Evolutionary conservation across 495 filamentous ascomycete species (phyloP).

Genomic region (Bathelium albidoporum): DNA sequence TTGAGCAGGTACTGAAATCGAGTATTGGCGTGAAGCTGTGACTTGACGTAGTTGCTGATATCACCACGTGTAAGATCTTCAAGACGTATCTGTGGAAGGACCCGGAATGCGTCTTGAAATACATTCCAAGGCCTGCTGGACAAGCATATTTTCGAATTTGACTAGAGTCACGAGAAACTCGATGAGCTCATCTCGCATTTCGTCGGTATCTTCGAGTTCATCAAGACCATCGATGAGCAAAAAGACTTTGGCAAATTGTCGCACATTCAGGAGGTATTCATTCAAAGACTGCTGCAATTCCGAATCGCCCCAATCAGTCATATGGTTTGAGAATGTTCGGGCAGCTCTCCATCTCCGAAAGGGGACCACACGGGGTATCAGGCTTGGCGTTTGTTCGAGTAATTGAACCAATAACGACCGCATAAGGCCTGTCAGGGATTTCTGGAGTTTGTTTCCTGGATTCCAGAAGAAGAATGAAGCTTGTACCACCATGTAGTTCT

Average conservation of each 20-base stretch:
- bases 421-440: not conserved
- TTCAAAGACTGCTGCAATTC: not conserved
- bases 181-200: not conserved
- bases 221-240: not conserved
- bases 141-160: not conserved
- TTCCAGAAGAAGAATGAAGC: slow-evolving; percentile 1
- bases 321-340: not conserved
- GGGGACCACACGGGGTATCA: not conserved
- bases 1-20: not conserved
- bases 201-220: not conserved
- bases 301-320: not conserved
- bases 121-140: not conserved
- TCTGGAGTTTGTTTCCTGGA: not conserved
- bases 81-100: not conserved
- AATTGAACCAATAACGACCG: slow-evolving; percentile 2
- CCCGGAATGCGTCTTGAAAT: not conserved
- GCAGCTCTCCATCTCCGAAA: not conserved
- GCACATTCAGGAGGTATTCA: not conserved
- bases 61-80: not conserved
- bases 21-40: not conserved
- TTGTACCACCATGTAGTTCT: not conserved
- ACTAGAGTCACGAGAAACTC: not conserved
- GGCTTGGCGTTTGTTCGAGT: slow-evolving; percentile 1
- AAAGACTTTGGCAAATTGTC: not conserved
- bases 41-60: not conserved